A percentile compares a stretch with the other conserved stretches of the same genome.
Conservation (phyloP, 2,329 filamentous ascomycete genomes). For the Neonectria neomacrospora region DNA sequence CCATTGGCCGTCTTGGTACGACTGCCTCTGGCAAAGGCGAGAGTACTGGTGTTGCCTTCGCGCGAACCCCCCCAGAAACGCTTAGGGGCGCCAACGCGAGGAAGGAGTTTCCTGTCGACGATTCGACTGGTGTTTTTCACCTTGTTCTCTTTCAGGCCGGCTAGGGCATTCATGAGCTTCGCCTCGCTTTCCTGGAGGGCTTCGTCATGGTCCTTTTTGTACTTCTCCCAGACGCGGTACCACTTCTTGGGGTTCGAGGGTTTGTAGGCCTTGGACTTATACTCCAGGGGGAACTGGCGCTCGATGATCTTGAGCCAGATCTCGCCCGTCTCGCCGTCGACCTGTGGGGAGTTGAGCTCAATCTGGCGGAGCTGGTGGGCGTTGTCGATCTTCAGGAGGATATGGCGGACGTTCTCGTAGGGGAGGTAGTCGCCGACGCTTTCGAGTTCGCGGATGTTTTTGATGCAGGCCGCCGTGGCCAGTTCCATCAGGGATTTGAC, state of each 20-base stretch:
- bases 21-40: conserved; percentile 60
- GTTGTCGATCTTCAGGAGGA: conserved; percentile 78
- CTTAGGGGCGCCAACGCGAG: conserved; percentile 52
- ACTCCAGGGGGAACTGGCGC: conserved; percentile 76
- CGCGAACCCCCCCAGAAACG: conserved; percentile 45
- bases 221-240: conserved; percentile 80
- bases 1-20: conserved; percentile 64
- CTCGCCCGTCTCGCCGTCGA: conserved; percentile 74
- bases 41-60: conserved; percentile 46
- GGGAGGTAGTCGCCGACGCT: conserved; percentile 78
- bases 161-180: conserved; percentile 66
- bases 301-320: conserved; percentile 85
- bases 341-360: conserved; percentile 80
- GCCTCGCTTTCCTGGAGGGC: conserved; percentile 70
- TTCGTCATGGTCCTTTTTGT: conserved; percentile 68
- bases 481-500: conserved; percentile 63
- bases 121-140: conserved; percentile 68
- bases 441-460: conserved; percentile 67
- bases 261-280: conserved; percentile 68
- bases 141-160: conserved; percentile 67
- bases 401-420: conserved; percentile 69
- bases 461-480: conserved; percentile 62
- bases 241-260: conserved; percentile 76
- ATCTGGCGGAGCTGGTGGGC: conserved; percentile 79
- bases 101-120: conserved; percentile 61